Conservation (phyloP, 208 protist species). For the Acanthamoeba culbertsoni region DNA sequence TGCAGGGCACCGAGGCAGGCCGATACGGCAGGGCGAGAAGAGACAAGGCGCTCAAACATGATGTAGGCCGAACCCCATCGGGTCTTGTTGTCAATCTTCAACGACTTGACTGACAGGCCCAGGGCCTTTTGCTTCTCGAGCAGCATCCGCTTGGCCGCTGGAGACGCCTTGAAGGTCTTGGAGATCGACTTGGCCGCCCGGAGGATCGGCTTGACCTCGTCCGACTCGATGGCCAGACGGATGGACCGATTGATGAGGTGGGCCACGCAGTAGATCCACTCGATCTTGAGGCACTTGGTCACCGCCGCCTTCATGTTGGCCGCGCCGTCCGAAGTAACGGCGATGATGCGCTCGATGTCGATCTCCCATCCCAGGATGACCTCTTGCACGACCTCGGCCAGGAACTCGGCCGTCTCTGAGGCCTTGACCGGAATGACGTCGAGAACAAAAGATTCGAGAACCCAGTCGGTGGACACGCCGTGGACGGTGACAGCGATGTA, state of each 20-base stretch:
- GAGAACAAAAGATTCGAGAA: background rate
- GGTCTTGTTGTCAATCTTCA: background rate
- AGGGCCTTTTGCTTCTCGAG: background rate
- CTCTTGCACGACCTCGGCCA: background rate
- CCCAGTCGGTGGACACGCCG: background rate
- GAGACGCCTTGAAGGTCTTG: background rate
- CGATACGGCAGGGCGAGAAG: background rate
- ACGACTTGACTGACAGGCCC: background rate
- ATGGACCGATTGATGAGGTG: background rate
- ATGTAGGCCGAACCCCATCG: background rate
- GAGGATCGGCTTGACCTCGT: background rate
- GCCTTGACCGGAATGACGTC: background rate
- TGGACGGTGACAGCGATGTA: background rate
- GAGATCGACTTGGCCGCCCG: background rate
- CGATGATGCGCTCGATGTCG: background rate
- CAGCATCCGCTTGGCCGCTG: background rate
- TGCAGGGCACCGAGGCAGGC: background rate
- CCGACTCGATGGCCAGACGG: background rate
- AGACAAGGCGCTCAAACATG: background rate
- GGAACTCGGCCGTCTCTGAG: background rate
- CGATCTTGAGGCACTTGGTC: background rate
- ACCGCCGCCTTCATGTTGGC: background rate
- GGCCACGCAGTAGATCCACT: slow-evolving; percentile 15
- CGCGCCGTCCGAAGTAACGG: background rate
- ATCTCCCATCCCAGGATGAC: background rate